Percentiles rank a stretch among this genome's conserved stretches.
These are phyloP conservation scores for Chlamydomonas schloesseri DNA, from an alignment of 139 green algal genomes.

Conservation along the genomic window DNA sequence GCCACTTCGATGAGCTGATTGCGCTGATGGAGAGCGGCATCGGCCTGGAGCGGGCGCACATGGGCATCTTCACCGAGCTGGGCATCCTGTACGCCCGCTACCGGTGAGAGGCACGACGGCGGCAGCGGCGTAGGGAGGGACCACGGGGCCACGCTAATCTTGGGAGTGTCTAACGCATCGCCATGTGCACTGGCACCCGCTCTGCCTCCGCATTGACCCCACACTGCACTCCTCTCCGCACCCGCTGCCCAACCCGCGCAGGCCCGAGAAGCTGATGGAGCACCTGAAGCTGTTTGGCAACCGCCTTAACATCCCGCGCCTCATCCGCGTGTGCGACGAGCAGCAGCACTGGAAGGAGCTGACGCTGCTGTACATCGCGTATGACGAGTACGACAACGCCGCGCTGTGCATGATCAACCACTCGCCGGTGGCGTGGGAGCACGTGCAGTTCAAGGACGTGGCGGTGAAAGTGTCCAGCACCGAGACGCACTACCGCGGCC, in stretches of 20 bases:
- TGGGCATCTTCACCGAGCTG: conserved; percentile 99
- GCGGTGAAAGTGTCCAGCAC: conserved; percentile 78
- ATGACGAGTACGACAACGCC: conserved; percentile 99
- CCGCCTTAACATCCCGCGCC: conserved; percentile 97
- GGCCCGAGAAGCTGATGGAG: conserved; percentile 96
- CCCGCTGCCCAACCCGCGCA: conserved; percentile 62
- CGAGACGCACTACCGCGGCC: conserved; percentile 95
- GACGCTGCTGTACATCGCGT: conserved; percentile 95
- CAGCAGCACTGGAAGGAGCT: conserved; percentile 97
- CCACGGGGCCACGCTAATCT: too few species aligned
- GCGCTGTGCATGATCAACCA: conserved; percentile 91
- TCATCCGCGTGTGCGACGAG: conserved; percentile 97
- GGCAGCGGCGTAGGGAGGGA: background rate
- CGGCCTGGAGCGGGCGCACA: conserved; percentile 98
- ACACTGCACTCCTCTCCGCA: too few species aligned
- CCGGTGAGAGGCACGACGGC: conserved; percentile 20
- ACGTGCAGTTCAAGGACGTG: conserved; percentile 97
- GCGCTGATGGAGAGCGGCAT: conserved; percentile 96
- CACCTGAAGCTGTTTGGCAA: conserved; percentile 99
- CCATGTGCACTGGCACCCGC: too few species aligned
- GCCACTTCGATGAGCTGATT: conserved; percentile 95
- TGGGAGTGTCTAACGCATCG: too few species aligned
- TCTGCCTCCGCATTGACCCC: too few species aligned
- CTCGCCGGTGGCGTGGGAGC: conserved; percentile 95
- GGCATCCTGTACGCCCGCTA: conserved; percentile 85